A percentile compares a stretch with the other conserved stretches of the same genome.
These are phyloP conservation scores for Lachancea dasiensis DNA, from an alignment of 805 yeast genomes.

Conservation along the genomic window DNA sequence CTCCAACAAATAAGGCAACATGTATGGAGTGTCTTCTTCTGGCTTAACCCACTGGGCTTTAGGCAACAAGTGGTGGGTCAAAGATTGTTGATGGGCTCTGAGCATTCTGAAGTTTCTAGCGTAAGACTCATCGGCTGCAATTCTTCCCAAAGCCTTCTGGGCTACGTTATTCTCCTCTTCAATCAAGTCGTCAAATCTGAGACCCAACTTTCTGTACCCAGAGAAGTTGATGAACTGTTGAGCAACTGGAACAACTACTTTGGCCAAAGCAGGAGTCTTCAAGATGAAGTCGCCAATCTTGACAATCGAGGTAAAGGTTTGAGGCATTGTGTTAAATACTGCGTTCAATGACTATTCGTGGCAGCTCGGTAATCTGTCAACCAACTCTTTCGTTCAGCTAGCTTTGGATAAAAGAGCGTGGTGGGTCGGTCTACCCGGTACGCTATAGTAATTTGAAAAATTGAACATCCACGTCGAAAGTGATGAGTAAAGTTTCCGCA, in stretches of 20 bases:
- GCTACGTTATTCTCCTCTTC: constrained; percentile 81
- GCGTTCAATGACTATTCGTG: neutral
- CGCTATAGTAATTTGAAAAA: neutral
- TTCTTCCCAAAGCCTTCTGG: constrained; percentile 83
- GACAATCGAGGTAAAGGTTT: constrained; percentile 60
- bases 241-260: constrained; percentile 74
- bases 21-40: constrained; percentile 75
- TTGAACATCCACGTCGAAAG: neutral
- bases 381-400: neutral
- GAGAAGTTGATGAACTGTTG: constrained; percentile 64
- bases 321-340: constrained; percentile 25
- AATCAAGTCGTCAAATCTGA: constrained; percentile 82
- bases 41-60: constrained; percentile 68
- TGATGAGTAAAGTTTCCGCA: neutral
- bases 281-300: constrained; percentile 74
- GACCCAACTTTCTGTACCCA: constrained; percentile 94
- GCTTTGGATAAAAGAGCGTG: no score
- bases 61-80: constrained; percentile 83
- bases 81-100: constrained; percentile 84
- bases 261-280: constrained; percentile 71
- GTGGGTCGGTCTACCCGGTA: no score
- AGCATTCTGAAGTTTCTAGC: constrained; percentile 89
- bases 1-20: constrained; percentile 85
- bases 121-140: constrained; percentile 77
- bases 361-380: neutral